Base-by-base conservation (phyloP, 192 early-diverging fungal genomes). In the Geranomyces michiganensis region DNA sequence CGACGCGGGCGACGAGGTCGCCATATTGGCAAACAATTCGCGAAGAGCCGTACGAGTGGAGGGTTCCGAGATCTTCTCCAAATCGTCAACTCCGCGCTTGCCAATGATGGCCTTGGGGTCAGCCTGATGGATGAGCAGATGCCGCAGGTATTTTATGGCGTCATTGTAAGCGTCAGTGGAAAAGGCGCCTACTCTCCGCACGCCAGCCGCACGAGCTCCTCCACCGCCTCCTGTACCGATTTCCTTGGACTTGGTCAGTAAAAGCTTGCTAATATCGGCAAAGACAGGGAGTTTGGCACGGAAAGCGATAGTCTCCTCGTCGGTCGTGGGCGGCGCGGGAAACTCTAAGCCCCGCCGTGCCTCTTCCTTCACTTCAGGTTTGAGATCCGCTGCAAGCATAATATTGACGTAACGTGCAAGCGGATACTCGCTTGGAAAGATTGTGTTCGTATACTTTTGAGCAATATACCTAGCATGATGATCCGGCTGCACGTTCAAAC, bases 121-220 rank as follows among this genome's bases (percentile, higher is more conserved):
- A 0, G 89, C 84, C 31, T 47, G 69, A 0, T 84, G 67, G 46
- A 92, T 82, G 51, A 91, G 62, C 27, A 92, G 64, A 29, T 81
- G 79, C 30, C 91, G 74, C 36, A 92, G 72, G 55, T 92, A 92
- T 62, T 78, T 74, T 1, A 93, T 65, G 5, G 83, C 80, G 26
- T 90, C 76, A 15, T 81, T 59, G 33, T 88, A 93, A 12, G 88
- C 82, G 58, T 92, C 92, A 0, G 83, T 76, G 24, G 83, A 83
- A 58, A 85, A 86, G 3, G 78, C 79, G 49, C 80, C 81, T 29
- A 88, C 74, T 59, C 79, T 85, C 1, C 47, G 49, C 33, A 62
- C 26, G 8, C 72, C 72, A 29, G 58, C 27, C 36, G 56, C 31
- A 10, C 36, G 60, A 14, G 30, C 12, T 21, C 29, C 26, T 36